These are phyloP conservation scores for Penicillium psychrofluorescens DNA, from an alignment of 495 filamentous ascomycete genomes.

Conservation along the genomic window DNA sequence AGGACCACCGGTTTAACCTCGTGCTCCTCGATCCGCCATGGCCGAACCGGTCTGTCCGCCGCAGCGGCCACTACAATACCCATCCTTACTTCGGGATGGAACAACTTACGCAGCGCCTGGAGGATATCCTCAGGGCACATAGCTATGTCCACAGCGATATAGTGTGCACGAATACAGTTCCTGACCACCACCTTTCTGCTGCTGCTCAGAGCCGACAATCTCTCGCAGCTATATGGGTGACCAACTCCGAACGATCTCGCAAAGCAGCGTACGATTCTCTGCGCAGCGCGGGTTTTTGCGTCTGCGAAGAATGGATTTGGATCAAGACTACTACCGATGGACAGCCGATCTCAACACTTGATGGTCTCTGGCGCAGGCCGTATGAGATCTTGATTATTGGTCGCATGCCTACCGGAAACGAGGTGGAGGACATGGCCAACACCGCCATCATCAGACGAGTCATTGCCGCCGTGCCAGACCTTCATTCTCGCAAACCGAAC, in stretches of 20 bases:
- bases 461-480: constrained; percentile 75
- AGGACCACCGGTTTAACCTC: constrained; percentile 55
- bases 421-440: not conserved
- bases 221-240: constrained; percentile 73
- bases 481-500: constrained; percentile 87
- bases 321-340: constrained; percentile 70
- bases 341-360: constrained; percentile 60
- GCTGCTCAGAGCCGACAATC: constrained; percentile 10
- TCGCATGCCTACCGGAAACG: constrained; percentile 13
- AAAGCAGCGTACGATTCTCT: constrained; percentile 56
- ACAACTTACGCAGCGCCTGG: constrained; percentile 17
- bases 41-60: constrained; percentile 80
- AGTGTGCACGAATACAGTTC: not conserved
- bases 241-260: constrained; percentile 61
- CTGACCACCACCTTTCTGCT: not conserved
- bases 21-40: constrained; percentile 89
- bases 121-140: constrained; percentile 23
- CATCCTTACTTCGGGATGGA: constrained; percentile 30
- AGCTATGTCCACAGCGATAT: constrained; percentile 3
- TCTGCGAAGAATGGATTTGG: constrained; percentile 87
- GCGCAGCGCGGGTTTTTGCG: constrained; percentile 51
- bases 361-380: constrained; percentile 69
- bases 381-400: constrained; percentile 81
- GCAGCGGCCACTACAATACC: constrained; percentile 61
- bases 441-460: constrained; percentile 40